phyloP scores from a whole-genome alignment of 2,329 filamentous ascomycete species.

The Fusarium sp. region DNA sequence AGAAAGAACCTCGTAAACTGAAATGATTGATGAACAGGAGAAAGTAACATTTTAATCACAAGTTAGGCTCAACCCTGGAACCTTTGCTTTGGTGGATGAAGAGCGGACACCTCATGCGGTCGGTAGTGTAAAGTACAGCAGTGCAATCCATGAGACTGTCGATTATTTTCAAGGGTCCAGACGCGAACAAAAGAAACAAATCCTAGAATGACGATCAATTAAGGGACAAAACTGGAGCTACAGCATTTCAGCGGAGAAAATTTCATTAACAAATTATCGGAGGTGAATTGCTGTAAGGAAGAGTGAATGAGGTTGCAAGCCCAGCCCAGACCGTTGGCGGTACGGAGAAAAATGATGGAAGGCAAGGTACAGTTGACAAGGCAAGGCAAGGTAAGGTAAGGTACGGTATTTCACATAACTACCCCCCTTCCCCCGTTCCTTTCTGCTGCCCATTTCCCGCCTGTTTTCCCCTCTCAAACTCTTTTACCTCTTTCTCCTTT shows the following conservation, averaged over 20 bases:
- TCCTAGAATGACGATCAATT: background rate
- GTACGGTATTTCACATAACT: conserved; percentile 53
- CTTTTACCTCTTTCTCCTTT: conserved; percentile 33
- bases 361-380: conserved; percentile 13
- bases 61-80: conserved; percentile 22
- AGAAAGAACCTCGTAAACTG: background rate
- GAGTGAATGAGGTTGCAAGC: conserved; percentile 34
- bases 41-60: background rate
- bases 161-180: background rate
- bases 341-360: conserved; percentile 35
- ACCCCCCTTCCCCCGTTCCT: conserved; percentile 52
- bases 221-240: conserved; percentile 14
- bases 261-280: conserved; percentile 31
- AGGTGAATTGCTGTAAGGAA: conserved; percentile 25
- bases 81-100: conserved; percentile 25
- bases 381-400: conserved; percentile 21
- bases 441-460: conserved; percentile 46
- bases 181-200: background rate
- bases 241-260: conserved; percentile 26
- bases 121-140: conserved; percentile 7
- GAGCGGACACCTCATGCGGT: conserved; percentile 13
- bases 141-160: background rate
- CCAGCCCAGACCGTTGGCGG: conserved; percentile 33
- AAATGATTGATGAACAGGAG: background rate
- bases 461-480: conserved; percentile 42